Evolutionary conservation across 495 filamentous ascomycete genomes (phyloP).

Genomic region (Hyaloscypha hepaticicola): DNA sequence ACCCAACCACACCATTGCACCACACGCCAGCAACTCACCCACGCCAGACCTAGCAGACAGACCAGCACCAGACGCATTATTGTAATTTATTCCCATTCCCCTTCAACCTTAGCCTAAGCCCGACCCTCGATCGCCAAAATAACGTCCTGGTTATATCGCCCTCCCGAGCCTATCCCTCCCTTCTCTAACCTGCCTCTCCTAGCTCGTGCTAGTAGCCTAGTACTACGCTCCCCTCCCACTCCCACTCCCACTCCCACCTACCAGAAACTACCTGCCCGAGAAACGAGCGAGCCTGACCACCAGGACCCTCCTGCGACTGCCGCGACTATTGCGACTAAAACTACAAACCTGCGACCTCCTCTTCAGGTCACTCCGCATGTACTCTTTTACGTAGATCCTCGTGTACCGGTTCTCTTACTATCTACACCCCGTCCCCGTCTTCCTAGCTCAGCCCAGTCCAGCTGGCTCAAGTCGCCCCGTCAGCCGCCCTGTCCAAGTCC

Average conservation of each 20-base stretch:
- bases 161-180: not conserved
- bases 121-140: not conserved
- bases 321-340: not conserved
- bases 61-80: not conserved
- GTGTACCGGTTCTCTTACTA: not conserved
- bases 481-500: constrained; percentile 5
- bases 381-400: not conserved
- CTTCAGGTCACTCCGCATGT: not conserved
- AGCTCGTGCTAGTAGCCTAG: not conserved
- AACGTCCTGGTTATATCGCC: too few relatives aligned
- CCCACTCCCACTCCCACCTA: not conserved
- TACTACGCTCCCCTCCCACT: not conserved
- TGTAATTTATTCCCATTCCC: not conserved
- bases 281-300: not conserved
- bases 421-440: not conserved
- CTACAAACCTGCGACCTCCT: not conserved
- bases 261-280: not conserved
- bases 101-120: not conserved
- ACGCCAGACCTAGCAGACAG: too few relatives aligned
- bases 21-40: too few relatives aligned
- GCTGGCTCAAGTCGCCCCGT: not conserved
- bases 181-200: not conserved
- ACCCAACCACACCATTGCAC: not conserved
- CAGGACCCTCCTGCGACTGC: too few relatives aligned
- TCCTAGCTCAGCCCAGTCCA: not conserved